Percentiles rank a stretch among this genome's conserved stretches.
Conservation (phyloP, 2,329 filamentous ascomycete genomes). For the Exserohilum rostratum region DNA sequence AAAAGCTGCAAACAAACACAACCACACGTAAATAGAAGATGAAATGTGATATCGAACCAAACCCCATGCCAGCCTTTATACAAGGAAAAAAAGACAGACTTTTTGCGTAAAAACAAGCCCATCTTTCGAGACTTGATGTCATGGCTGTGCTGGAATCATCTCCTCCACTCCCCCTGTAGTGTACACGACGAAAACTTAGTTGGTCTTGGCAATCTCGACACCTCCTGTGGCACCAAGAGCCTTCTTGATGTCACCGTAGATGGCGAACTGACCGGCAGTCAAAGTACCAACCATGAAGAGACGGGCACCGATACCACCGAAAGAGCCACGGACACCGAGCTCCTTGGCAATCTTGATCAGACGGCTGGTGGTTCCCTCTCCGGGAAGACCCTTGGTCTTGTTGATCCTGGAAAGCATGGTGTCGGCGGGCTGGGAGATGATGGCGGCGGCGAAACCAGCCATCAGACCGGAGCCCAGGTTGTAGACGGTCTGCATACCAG, state of each 20-base stretch:
- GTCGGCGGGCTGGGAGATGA: conserved; percentile 88
- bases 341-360: conserved; percentile 88
- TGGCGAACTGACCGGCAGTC: conserved; percentile 73
- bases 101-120: conserved; percentile 27
- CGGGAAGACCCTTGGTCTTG: conserved; percentile 87
- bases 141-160: conserved; percentile 41
- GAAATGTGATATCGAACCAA: conserved; percentile 19
- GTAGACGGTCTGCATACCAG: conserved; percentile 74
- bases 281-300: conserved; percentile 72
- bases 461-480: conserved; percentile 87
- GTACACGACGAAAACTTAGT: conserved; percentile 6
- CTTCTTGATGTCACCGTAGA: conserved; percentile 66
- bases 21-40: conserved; percentile 32
- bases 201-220: conserved; percentile 45
- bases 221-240: conserved; percentile 73
- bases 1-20: conserved; percentile 33
- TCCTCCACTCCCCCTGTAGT: conserved; percentile 13
- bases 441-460: conserved; percentile 83
- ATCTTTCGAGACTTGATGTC: conserved; percentile 12
- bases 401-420: conserved; percentile 97
- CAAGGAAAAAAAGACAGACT: conserved; percentile 37
- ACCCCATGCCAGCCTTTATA: conserved; percentile 37
- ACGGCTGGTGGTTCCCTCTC: conserved; percentile 80
- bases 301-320: conserved; percentile 81
- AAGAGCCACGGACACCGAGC: conserved; percentile 79